Evolutionary conservation across 371 early-diverging fungal species (phyloP), one percentile per base, ranked within the genome.

Genomic region (Umbelopsis sp.): DNA sequence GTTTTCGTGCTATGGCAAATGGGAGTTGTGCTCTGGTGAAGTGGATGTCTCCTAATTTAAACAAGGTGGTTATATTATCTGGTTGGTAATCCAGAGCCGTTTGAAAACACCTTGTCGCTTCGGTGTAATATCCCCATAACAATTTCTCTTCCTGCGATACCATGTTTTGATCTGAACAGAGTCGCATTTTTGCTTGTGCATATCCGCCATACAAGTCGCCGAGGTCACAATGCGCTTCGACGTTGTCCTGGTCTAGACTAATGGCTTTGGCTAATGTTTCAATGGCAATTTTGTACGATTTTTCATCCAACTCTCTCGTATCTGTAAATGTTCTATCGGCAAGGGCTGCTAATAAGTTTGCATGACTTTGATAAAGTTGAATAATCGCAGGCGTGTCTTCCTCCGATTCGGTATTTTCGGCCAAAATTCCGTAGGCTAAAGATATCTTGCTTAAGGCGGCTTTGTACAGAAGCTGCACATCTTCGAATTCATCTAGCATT

Each of bases 151-250:
- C 44, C 38, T 46, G 57, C 70, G n/a, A 25, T 20, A n/a, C 5
- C 18, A 20, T 20, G 57, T 57, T 18, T 41, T 41, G 41, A 5
- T 29, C 35, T 29, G 35, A 16, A 57, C 37, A 35, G 9, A 35
- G 14, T 18, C 32, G 37, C 9, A 76, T 69, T 57, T 74, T 46
- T 1, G 73, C 73, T 32, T 80, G 74, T 4, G 84, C 85, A 77
- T 78, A 87, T 3, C 80, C 67, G 11, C 80, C 77, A 69, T 80
- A 67, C 14, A 86, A 66, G 74, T 87, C 87, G 4, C 83, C 87
- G 70, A 79, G 76, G 67, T 85, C 86, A 53, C 86, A 84, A 20
- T 83, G 71, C 0, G 87, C 86, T 67, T 85, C 87, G 16, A 83
- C 85, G 73, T 83, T 77, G 24, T 73, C 70, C 3, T 76, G 78